These are phyloP conservation scores for Metschnikowia aberdeeniae DNA, from an alignment of 805 yeast species.

Conservation along the genomic window DNA sequence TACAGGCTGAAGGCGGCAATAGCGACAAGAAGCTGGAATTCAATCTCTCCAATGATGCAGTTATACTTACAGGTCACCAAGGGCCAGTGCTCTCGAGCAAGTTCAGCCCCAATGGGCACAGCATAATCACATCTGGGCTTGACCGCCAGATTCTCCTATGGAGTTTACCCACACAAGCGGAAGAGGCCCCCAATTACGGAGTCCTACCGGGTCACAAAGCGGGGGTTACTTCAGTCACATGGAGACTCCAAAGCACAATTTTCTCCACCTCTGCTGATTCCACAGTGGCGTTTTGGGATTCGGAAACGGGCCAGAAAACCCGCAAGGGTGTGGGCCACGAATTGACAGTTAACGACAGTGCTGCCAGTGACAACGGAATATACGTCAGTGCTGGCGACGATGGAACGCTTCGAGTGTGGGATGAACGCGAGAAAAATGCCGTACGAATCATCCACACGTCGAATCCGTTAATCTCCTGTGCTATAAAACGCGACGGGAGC, in stretches of 20 bases:
- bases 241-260: conserved; percentile 43
- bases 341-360: conserved; percentile 54
- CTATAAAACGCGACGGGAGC: conserved; percentile 34
- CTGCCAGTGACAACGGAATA: conserved; percentile 22
- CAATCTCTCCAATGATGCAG: conserved; percentile 24
- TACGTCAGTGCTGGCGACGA: conserved; percentile 62
- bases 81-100: conserved; percentile 51
- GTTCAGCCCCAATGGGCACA: conserved; percentile 49
- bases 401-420: conserved; percentile 62
- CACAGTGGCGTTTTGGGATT: conserved; percentile 61
- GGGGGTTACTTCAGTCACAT: conserved; percentile 57
- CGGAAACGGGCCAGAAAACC: conserved; percentile 49
- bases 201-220: conserved; percentile 53
- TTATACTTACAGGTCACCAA: conserved; percentile 47
- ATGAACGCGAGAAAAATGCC: conserved; percentile 49
- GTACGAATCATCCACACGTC: conserved; percentile 39
- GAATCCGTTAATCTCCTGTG: conserved; percentile 55
- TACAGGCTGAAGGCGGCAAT: background rate
- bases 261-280: conserved; percentile 59
- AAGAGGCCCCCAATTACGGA: conserved; percentile 39
- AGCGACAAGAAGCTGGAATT: background rate
- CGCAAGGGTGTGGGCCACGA: conserved; percentile 53
- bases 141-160: conserved; percentile 51
- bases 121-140: conserved; percentile 59
- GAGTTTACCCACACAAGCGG: conserved; percentile 33